Evolutionary conservation across 352 stramenopile genomes (phyloP).

Genomic region (Phytophthora multivora): DNA sequence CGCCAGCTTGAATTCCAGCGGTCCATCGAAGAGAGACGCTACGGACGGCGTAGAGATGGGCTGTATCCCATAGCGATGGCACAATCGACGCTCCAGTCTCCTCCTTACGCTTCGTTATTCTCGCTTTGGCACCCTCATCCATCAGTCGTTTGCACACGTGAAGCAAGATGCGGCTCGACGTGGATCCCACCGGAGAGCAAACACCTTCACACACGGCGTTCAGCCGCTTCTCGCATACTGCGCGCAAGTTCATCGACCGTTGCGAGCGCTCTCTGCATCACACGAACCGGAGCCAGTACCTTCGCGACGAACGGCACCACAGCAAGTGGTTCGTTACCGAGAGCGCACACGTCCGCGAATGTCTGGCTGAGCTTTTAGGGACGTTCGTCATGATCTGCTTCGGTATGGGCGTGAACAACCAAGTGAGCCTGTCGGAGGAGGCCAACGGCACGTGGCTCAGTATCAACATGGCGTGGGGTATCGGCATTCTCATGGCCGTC

Average conservation of each 20-base stretch:
- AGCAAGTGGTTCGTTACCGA: conserved; percentile 21
- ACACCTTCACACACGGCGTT: conserved; percentile 11
- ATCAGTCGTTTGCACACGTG: not conserved
- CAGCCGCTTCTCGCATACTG: conserved; percentile 4
- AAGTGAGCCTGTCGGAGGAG: conserved; percentile 15
- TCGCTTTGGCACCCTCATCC: conserved; percentile 4
- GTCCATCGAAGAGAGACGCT: conserved; percentile 14
- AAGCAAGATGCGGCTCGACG: conserved; percentile 6
- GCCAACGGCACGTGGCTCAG: conserved; percentile 28
- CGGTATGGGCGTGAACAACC: conserved; percentile 31
- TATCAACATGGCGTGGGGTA: conserved; percentile 26
- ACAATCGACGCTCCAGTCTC: conserved; percentile 7
- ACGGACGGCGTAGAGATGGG: conserved; percentile 7
- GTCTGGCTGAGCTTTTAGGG: conserved; percentile 15
- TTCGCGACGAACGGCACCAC: conserved; percentile 13
- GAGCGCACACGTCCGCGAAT: conserved; percentile 18
- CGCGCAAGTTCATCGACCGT: conserved; percentile 19
- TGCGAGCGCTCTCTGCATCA: conserved; percentile 25
- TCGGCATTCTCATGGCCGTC: conserved; percentile 23
- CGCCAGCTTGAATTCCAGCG: conserved; percentile 2
- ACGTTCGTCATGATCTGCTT: conserved; percentile 30
- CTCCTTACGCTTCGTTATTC: not conserved
- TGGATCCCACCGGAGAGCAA: not conserved
- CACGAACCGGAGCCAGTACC: conserved; percentile 28
- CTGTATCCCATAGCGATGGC: not conserved